phyloP scores from a whole-genome alignment of 371 early-diverging fungal species.

The Thermomucor indicae-seudaticae region DNA sequence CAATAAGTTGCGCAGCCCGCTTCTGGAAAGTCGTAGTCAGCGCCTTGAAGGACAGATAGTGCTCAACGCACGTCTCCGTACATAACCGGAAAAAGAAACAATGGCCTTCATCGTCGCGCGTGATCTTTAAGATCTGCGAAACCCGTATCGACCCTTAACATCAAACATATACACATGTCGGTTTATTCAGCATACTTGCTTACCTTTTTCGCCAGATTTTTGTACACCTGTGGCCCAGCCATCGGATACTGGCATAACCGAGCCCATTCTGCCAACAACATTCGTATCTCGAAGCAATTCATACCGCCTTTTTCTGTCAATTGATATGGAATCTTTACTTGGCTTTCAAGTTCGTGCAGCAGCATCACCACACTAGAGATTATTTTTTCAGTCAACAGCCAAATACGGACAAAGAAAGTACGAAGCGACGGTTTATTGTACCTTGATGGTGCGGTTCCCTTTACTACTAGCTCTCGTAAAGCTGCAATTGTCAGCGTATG shows the following conservation, averaged over 20 bases:
- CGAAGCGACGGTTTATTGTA: not conserved
- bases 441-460: constrained; percentile 53
- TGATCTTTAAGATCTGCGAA: not conserved
- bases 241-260: constrained; percentile 76
- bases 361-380: constrained; percentile 19
- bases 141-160: no score
- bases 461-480: constrained; percentile 46
- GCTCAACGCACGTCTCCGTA: constrained; percentile 26
- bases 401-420: not conserved
- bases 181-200: constrained; percentile 18
- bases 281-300: constrained; percentile 20
- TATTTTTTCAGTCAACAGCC: not conserved
- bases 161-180: no score
- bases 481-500: constrained; percentile 71
- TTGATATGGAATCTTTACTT: constrained; percentile 9
- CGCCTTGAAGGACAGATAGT: constrained; percentile 18
- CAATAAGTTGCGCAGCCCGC: constrained; percentile 47
- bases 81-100: constrained; percentile 38
- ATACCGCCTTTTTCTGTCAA: constrained; percentile 7
- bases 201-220: constrained; percentile 60
- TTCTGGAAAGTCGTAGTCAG: constrained; percentile 15
- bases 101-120: constrained; percentile 13
- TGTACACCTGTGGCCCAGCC: constrained; percentile 63
- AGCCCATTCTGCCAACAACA: constrained; percentile 83
- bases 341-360: constrained; percentile 23